A percentile compares a stretch with the other conserved stretches of the same genome.
Conservation (phyloP, 805 yeast genomes). For the Alloascoidea hylecoeti region DNA sequence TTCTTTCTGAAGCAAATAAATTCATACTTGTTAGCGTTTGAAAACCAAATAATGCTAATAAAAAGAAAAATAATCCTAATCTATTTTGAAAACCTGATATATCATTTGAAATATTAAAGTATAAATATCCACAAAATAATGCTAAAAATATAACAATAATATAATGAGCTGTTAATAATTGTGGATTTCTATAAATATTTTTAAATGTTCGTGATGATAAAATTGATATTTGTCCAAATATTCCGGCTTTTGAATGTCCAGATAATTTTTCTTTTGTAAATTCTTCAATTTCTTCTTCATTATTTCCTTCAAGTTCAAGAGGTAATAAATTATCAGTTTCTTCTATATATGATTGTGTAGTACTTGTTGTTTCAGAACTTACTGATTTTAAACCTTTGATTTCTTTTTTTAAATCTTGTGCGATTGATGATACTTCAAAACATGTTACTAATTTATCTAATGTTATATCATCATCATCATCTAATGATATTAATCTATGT, state of each 20-base stretch:
- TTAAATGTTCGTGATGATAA: slow-evolving; percentile 81
- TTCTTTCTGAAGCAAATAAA: slow-evolving; percentile 77
- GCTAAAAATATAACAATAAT: slow-evolving; percentile 66
- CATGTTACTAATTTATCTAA: slow-evolving; percentile 16
- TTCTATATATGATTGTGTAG: slow-evolving; percentile 10
- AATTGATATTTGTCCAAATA: slow-evolving; percentile 54
- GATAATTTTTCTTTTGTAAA: slow-evolving; percentile 3
- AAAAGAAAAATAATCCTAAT: slow-evolving; percentile 83
- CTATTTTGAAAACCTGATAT: slow-evolving; percentile 96
- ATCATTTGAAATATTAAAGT: slow-evolving; percentile 73
- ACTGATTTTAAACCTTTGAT: slow-evolving; percentile 17
- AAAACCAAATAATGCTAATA: slow-evolving; percentile 86
- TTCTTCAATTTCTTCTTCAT: no score
- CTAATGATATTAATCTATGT: no score
- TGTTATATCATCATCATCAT: not conserved
- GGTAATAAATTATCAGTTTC: not conserved
- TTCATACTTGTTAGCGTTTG: slow-evolving; percentile 86
- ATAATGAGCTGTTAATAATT: slow-evolving; percentile 75
- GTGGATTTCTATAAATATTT: slow-evolving; percentile 86
- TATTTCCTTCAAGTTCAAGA: no score
- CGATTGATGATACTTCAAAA: slow-evolving; percentile 13
- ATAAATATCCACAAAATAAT: slow-evolving; percentile 70
- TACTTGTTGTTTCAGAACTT: slow-evolving; percentile 12
- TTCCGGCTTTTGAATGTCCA: slow-evolving; percentile 34
- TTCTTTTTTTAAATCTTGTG: slow-evolving; percentile 10